Evolutionary conservation across 2,329 filamentous ascomycete genomes (phyloP), one percentile per base, ranked within the genome.

Genomic region (Chaetomiaceae sp.): DNA sequence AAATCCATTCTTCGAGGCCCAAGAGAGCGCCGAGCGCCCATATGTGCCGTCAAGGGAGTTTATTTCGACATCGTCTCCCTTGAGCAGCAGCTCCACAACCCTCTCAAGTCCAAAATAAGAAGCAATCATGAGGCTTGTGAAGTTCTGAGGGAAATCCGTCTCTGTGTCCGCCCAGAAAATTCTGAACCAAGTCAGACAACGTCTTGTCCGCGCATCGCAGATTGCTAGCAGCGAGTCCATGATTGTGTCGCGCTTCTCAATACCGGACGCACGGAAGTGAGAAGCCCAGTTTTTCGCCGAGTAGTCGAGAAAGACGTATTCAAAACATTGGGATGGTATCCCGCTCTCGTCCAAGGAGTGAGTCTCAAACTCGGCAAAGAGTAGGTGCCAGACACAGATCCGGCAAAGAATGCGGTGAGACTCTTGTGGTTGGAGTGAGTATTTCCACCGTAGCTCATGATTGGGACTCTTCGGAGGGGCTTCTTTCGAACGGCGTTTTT

Each of bases 241-340:
- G 25, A 61, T 51, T 10, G n/a, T n/a, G n/a, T n/a, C n/a, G n/a
- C 38, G n/a, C 13, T 51, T n/a, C 29, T 56, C 5, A 29, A 16
- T 44, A 51, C 55, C 37, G 7, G 14, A 7, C 2, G 58, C 45
- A 33, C 57, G 53, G n/a, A 65, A 54, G 41, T 65, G 63, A 34
- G 6, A 8, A 7, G 14, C 45, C 63, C 62, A 66, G 23, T 51
- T 14, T 7, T 38, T 14, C n/a, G 59, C 56, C 2, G 64, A 59
- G 33, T 66, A 66, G 18, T 58, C 42, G 6, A 66, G 51, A 5
- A 64, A 58, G 16, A 21, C 13, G 30, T 43, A 40, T 10, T 25
- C 29, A n/a, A n/a, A n/a, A n/a, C n/a, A n/a, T n/a, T n/a, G n/a
- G n/a, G n/a, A n/a, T n/a, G n/a, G n/a, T n/a, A n/a, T n/a, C n/a